phyloP scores from a whole-genome alignment of 2,329 filamentous ascomycete species.

The Diaporthe ilicicola region DNA sequence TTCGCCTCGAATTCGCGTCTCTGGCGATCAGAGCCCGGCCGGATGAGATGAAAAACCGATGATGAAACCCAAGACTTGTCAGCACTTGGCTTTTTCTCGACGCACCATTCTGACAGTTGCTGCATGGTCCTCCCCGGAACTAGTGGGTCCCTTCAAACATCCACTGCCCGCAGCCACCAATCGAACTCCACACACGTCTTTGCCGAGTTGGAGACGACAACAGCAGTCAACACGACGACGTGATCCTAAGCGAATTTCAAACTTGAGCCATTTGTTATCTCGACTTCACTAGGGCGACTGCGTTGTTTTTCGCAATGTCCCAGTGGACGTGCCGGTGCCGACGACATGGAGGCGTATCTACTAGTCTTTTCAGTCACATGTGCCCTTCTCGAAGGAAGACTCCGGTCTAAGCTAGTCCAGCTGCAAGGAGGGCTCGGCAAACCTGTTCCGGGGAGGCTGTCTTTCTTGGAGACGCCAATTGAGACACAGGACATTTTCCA shows the following conservation, averaged over 20 bases:
- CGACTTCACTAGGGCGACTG: not conserved
- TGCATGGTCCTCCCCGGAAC: not conserved
- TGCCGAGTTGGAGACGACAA: not conserved
- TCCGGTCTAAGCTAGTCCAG: not conserved
- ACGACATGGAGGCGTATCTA: not conserved
- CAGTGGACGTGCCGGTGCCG: not conserved
- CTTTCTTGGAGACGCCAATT: not conserved
- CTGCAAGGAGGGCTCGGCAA: not conserved
- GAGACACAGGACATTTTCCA: not conserved
- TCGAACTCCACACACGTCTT: not conserved
- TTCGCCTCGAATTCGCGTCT: conserved; percentile 18
- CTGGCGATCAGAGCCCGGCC: conserved; percentile 1
- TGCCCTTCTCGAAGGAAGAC: not conserved
- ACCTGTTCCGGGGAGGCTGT: not conserved
- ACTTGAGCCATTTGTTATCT: not conserved
- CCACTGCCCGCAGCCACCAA: not conserved
- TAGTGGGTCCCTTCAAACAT: not conserved
- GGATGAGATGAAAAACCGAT: not conserved
- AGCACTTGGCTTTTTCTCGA: conserved; percentile 1
- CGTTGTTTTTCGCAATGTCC: not conserved
- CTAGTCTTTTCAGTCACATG: not conserved
- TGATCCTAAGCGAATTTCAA: not conserved
- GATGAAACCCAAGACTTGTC: conserved; percentile 26
- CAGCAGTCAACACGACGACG: not conserved
- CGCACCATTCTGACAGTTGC: not conserved